phyloP scores from a whole-genome alignment of 2,329 filamentous ascomycete species.

The Aureobasidium leucospermi region DNA sequence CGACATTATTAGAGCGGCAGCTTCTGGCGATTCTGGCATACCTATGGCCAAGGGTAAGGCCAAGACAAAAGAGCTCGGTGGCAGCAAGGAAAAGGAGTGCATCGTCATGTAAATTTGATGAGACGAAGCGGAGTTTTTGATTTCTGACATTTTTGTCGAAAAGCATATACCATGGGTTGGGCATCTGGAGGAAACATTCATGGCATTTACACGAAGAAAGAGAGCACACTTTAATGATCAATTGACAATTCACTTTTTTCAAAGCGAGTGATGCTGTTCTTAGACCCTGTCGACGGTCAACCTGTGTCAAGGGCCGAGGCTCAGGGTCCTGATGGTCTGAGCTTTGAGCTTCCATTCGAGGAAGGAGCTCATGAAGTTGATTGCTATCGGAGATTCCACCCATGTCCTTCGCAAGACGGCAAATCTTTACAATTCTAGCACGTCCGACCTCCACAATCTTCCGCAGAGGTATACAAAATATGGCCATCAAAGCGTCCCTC shows the following conservation, averaged over 20 bases:
- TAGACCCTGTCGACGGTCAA: too few relatives aligned
- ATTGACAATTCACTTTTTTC: not conserved
- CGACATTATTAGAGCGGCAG: conserved; percentile 76
- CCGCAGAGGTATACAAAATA: conserved; percentile 15
- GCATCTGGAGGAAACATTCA: not conserved
- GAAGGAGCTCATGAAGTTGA: not conserved
- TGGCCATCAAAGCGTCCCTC: conserved; percentile 33
- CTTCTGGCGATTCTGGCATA: conserved; percentile 37
- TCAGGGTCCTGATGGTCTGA: not conserved
- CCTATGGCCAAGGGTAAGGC: conserved; percentile 29
- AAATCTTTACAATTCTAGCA: not conserved
- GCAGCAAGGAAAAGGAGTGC: conserved; percentile 19
- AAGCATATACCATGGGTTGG: not conserved
- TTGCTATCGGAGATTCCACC: not conserved
- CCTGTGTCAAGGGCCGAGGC: not conserved
- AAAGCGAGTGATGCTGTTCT: not conserved
- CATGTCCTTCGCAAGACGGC: not conserved
- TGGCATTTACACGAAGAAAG: not conserved
- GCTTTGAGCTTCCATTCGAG: not conserved
- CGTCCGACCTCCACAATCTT: not conserved
- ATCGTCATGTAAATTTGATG: conserved; percentile 17
- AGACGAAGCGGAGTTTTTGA: not conserved
- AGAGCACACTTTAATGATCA: not conserved
- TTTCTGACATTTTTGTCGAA: not conserved
- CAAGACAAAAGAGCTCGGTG: conserved; percentile 25